Evolutionary conservation across 371 early-diverging fungal genomes (phyloP).

Genomic region (Mortierella sp.): DNA sequence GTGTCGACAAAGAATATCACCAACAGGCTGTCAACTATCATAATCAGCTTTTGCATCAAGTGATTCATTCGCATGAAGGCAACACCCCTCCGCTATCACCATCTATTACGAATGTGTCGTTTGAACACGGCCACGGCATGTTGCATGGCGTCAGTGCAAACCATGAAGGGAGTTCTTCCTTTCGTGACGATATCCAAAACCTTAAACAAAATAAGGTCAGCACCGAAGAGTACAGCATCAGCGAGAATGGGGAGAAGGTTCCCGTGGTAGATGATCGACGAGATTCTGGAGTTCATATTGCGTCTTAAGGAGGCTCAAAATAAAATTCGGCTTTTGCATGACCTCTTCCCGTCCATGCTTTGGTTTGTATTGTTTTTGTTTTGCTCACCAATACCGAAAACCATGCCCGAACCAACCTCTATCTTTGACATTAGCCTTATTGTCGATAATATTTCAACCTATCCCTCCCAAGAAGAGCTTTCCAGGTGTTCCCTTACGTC

Average conservation of each 20-base stretch:
- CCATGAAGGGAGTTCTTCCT: neutral
- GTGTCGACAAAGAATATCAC: too few species aligned
- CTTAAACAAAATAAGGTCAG: neutral
- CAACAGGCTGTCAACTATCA: neutral
- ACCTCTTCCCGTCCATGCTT: too few species aligned
- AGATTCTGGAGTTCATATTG: constrained; percentile 32
- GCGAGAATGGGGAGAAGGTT: constrained; percentile 17
- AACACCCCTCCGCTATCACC: neutral
- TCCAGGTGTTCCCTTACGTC: too few species aligned
- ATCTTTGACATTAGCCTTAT: too few species aligned
- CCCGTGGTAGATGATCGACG: constrained; percentile 16
- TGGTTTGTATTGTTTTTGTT: neutral
- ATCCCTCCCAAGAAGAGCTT: too few species aligned
- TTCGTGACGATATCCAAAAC: neutral
- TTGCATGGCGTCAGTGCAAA: neutral
- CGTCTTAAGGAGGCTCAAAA: constrained; percentile 25
- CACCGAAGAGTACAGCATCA: constrained; percentile 1
- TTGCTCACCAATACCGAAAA: too few species aligned
- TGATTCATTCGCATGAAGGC: neutral
- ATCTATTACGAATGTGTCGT: neutral
- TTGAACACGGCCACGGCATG: neutral
- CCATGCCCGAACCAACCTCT: too few species aligned
- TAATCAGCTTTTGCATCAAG: neutral
- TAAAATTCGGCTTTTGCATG: too few species aligned
- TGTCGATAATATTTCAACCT: too few species aligned